Evolutionary conservation across 2,329 filamentous ascomycete genomes (phyloP).

Genomic region (Xylaria polymorpha): DNA sequence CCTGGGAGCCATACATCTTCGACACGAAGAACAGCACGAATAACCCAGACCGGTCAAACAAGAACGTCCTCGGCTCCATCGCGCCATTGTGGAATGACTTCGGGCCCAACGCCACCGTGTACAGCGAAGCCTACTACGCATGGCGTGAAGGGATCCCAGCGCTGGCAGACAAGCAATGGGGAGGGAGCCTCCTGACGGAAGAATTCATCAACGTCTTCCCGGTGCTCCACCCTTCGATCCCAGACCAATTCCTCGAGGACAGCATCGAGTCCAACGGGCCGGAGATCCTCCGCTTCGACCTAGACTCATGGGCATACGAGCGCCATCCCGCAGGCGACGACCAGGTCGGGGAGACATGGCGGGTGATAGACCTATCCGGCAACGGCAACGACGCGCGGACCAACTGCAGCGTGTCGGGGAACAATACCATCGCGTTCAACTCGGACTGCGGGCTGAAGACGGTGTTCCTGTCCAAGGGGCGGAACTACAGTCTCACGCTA

Average conservation of each 20-base stretch:
- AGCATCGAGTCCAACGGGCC: conserved; percentile 52
- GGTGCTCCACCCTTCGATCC: conserved; percentile 54
- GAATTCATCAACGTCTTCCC: conserved; percentile 55
- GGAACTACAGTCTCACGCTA: conserved; percentile 66
- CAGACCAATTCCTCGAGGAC: conserved; percentile 63
- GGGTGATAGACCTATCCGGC: conserved; percentile 52
- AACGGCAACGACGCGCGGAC: conserved; percentile 56
- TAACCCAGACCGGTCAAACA: conserved; percentile 56
- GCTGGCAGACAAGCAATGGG: conserved; percentile 65
- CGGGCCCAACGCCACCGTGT: conserved; percentile 62
- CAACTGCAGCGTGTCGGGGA: conserved; percentile 48
- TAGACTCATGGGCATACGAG: background rate
- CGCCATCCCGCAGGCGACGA: background rate
- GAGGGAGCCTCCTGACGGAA: conserved; percentile 56
- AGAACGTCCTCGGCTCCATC: conserved; percentile 60
- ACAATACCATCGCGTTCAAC: conserved; percentile 50
- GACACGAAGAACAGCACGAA: conserved; percentile 60
- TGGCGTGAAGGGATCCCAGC: conserved; percentile 63
- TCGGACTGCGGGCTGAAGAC: conserved; percentile 58
- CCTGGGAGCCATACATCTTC: conserved; percentile 63
- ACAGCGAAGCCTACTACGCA: conserved; percentile 64
- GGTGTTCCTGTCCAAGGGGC: conserved; percentile 64
- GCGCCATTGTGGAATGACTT: conserved; percentile 67
- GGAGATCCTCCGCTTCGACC: conserved; percentile 52
- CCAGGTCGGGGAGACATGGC: background rate